These are phyloP conservation scores for Hypoxylon sp. DNA, from an alignment of 2,329 filamentous ascomycete species.

Conservation along the genomic window DNA sequence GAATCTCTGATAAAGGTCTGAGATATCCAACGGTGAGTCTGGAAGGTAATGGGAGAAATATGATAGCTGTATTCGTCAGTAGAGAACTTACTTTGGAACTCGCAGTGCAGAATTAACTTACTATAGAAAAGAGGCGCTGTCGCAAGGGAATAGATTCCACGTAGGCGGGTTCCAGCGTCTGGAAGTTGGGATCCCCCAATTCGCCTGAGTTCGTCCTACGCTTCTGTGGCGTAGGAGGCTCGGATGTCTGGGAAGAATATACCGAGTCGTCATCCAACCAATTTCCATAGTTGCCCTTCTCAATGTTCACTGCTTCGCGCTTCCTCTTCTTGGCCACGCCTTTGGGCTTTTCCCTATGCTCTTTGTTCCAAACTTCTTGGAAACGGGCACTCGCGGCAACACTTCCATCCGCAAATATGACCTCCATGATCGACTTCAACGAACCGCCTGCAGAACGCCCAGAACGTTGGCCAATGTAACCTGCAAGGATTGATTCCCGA, in stretches of 20 bases:
- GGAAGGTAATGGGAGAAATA: slow-evolving; percentile 58
- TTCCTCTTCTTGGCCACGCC: slow-evolving; percentile 60
- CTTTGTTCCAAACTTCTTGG: slow-evolving; percentile 72
- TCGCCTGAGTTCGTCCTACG: slow-evolving; percentile 41
- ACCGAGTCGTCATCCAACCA: slow-evolving; percentile 65
- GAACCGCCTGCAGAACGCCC: slow-evolving; percentile 53
- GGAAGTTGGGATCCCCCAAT: slow-evolving; percentile 47
- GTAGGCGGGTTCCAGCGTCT: slow-evolving; percentile 51
- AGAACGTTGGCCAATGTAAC: slow-evolving; percentile 62
- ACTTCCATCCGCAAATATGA: slow-evolving; percentile 72
- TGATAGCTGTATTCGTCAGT: slow-evolving; percentile 51
- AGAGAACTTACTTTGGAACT: background rate
- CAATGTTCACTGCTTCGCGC: slow-evolving; percentile 61
- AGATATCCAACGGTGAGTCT: slow-evolving; percentile 50
- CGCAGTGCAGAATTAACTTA: slow-evolving; percentile 41
- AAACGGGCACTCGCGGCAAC: slow-evolving; percentile 63
- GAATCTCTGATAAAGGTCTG: slow-evolving; percentile 67
- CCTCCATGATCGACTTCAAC: slow-evolving; percentile 66
- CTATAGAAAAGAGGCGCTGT: slow-evolving; percentile 68
- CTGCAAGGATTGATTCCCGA: slow-evolving; percentile 65
- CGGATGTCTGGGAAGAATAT: slow-evolving; percentile 56
- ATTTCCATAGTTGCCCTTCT: slow-evolving; percentile 67
- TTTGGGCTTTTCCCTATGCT: slow-evolving; percentile 60
- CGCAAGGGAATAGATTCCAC: slow-evolving; percentile 68
- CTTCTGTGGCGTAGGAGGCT: slow-evolving; percentile 57